These are phyloP conservation scores for Alternaria sp. DNA, from an alignment of 2,329 filamentous ascomycete genomes.

Conservation along the genomic window DNA sequence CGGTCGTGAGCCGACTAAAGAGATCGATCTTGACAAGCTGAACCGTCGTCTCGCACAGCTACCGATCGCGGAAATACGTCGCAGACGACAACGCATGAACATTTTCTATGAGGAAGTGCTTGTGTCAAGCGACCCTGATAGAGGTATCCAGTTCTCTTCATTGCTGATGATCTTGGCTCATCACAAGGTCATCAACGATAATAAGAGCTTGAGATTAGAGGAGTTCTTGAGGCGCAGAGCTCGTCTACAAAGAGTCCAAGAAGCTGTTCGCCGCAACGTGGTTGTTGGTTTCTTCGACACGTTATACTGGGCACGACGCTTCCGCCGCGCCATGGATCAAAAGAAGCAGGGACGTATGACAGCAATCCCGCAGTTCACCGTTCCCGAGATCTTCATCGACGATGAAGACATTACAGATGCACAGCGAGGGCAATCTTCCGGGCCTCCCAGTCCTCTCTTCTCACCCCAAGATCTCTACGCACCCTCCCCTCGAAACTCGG, in stretches of 20 bases:
- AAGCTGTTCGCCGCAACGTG: constrained; percentile 88
- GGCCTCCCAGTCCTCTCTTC: constrained; percentile 46
- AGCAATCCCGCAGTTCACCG: constrained; percentile 77
- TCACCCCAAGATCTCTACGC: constrained; percentile 41
- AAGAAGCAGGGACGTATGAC: constrained; percentile 79
- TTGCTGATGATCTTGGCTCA: constrained; percentile 96
- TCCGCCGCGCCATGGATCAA: constrained; percentile 76
- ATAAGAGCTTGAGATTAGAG: constrained; percentile 91
- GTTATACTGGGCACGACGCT: constrained; percentile 84
- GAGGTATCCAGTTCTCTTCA: constrained; percentile 89
- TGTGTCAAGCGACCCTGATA: constrained; percentile 88
- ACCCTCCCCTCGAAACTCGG: constrained; percentile 32
- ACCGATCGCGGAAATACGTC: constrained; percentile 77
- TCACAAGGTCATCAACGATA: constrained; percentile 98
- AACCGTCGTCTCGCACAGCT: constrained; percentile 77
- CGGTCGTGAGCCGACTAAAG: constrained; percentile 48
- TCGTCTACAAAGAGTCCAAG: constrained; percentile 90
- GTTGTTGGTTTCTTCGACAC: constrained; percentile 97
- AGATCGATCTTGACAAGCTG: constrained; percentile 77
- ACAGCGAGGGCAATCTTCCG: constrained; percentile 47
- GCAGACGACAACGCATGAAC: constrained; percentile 82
- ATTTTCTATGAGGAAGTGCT: constrained; percentile 97
- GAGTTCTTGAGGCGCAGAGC: constrained; percentile 93
- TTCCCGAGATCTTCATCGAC: constrained; percentile 91
- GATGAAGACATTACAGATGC: constrained; percentile 68